These are phyloP conservation scores for Beauveria australis DNA, from an alignment of 2,329 filamentous ascomycete genomes.

Conservation along the genomic window DNA sequence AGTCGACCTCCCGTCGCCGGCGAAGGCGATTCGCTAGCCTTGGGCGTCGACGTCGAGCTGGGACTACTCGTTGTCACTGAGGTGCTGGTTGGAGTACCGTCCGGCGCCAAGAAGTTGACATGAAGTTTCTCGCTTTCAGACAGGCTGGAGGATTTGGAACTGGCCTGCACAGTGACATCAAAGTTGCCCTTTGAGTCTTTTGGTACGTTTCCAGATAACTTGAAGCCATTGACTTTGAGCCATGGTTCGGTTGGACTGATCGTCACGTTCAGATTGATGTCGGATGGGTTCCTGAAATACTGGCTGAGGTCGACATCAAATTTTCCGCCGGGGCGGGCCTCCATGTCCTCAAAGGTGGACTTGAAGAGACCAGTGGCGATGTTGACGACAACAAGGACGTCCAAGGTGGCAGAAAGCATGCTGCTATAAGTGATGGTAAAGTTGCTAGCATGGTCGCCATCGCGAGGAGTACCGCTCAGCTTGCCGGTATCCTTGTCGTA, in stretches of 20 bases:
- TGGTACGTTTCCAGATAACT: conserved; percentile 34
- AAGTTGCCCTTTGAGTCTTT: conserved; percentile 24
- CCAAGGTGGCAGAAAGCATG: conserved; percentile 49
- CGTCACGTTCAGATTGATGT: conserved; percentile 29
- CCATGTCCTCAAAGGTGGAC: conserved; percentile 30
- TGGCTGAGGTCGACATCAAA: conserved; percentile 35
- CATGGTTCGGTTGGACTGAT: conserved; percentile 32
- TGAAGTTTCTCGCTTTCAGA: conserved; percentile 30
- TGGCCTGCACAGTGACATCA: conserved; percentile 23
- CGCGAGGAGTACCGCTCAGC: conserved; percentile 56
- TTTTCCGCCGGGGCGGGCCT: conserved; percentile 30
- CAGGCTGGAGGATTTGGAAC: conserved; percentile 24
- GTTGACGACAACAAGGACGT: conserved; percentile 39
- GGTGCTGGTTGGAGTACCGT: conserved; percentile 19
- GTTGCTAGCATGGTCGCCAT: conserved; percentile 49
- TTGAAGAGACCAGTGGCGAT: conserved; percentile 32
- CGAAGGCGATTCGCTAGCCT: conserved; percentile 16
- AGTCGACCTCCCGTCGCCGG: conserved; percentile 17
- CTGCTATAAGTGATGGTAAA: conserved; percentile 56
- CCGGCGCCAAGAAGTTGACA: conserved; percentile 25
- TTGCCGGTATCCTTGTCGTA: conserved; percentile 55
- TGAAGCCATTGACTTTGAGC: conserved; percentile 32
- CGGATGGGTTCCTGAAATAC: conserved; percentile 32
- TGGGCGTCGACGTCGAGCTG: conserved; percentile 18
- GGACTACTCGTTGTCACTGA: conserved; percentile 15